Conservation (phyloP, 805 yeast genomes). For the Kodamaea hsintzibuensis region DNA sequence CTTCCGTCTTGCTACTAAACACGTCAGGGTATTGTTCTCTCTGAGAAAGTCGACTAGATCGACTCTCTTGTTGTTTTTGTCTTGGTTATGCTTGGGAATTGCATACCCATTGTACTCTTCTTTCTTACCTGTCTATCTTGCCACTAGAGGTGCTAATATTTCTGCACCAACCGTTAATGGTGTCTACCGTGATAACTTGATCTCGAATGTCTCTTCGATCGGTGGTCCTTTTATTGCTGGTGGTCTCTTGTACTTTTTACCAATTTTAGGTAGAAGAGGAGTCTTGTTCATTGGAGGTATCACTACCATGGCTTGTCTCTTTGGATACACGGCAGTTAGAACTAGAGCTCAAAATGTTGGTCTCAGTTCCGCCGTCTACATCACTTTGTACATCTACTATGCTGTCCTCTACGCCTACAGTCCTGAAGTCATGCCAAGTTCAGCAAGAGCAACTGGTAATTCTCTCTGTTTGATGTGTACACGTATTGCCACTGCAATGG, state of each 20-base stretch:
- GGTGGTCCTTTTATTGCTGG: conserved; percentile 59
- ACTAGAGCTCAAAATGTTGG: conserved; percentile 20
- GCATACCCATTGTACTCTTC: conserved; percentile 57
- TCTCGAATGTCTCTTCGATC: conserved; percentile 48
- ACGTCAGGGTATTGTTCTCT: conserved; percentile 15
- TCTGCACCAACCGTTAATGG: conserved; percentile 37
- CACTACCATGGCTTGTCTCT: conserved; percentile 21
- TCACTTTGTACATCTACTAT: conserved; percentile 25
- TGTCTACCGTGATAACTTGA: conserved; percentile 49
- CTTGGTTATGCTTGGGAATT: conserved; percentile 47
- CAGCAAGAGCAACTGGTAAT: conserved; percentile 38
- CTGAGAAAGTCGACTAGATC: conserved; percentile 9
- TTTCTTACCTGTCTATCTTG: conserved; percentile 45
- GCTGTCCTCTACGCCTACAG: conserved; percentile 35
- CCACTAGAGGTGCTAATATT: conserved; percentile 48
- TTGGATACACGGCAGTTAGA: conserved; percentile 22
- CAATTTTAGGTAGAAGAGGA: conserved; percentile 19
- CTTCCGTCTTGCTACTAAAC: conserved; percentile 7
- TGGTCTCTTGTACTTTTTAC: conserved; percentile 20
- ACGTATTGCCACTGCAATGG: conserved; percentile 30
- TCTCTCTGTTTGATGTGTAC: conserved; percentile 33
- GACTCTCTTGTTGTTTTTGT: conserved; percentile 13
- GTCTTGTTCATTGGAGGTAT: conserved; percentile 22
- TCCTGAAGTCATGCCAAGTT: conserved; percentile 38
- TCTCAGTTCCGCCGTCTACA: conserved; percentile 18